Evolutionary conservation across 257 asterid species (phyloP), one percentile per base, ranked within the genome.

Genomic region (Salvia miltiorrhiza): DNA sequence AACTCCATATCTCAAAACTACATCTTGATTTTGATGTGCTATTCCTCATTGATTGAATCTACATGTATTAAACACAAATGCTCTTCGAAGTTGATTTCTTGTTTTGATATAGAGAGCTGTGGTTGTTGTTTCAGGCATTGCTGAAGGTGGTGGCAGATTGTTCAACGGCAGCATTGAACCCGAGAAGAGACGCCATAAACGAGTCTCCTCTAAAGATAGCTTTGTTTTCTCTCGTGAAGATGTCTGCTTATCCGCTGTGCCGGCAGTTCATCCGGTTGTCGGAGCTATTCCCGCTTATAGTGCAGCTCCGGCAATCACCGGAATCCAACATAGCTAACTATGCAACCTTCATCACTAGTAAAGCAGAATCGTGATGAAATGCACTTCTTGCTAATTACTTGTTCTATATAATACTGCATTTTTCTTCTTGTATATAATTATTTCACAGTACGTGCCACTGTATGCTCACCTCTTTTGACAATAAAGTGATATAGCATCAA

Each of bases 171-270:
- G 99, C 96, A 62, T 78, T 93, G 73, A 87, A 85, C 79, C 99
- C 96, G 0, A 67, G 83, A 63, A 83, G 75, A 65, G 96, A 90
- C 35, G 92, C 92, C 21, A 37, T 87, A 53, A 84, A 85, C 4
- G 99, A 94, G 75, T 91, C 98, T 9, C 97, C 99, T 40, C 73
- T 91, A 68, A 94, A 87, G 84, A 89, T 94, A 44, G 97, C 96
- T 4, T 73, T 94, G 58, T 91, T 94, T 73, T 86, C 97, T 23
- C 78, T 94, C 74, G 92, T 93, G 39, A 94, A 88, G 81, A 94
- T 94, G 99, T 94, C 95, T 70, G 96, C 93, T 28, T 88, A 94
- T 73, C 89, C 94, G n/a, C 88, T 74, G 19, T 94, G 99, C 64
- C 75, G 96, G 67, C 91, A 89, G 20, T 89, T 77, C 75, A 87